A percentile compares a stretch with the other conserved stretches of the same genome.
These are phyloP conservation scores for Tulasnella sp. DNA, from an alignment of 768 basidiomycete genomes.

Conservation along the genomic window DNA sequence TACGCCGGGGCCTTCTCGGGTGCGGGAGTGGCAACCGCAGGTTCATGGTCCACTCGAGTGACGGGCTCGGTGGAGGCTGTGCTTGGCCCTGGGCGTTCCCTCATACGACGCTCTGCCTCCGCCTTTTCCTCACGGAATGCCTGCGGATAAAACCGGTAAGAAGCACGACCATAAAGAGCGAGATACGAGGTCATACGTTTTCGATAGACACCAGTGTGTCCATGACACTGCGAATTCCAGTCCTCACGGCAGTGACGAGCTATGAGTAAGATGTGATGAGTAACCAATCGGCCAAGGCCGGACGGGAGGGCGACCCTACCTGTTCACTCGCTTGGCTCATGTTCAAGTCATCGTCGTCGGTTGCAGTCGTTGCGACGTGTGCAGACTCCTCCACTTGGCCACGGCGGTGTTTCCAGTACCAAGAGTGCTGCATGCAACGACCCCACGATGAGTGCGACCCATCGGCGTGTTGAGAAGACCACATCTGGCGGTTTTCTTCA, in stretches of 20 bases:
- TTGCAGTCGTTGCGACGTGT: background rate
- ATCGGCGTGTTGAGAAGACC: background rate
- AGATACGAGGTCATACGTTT: background rate
- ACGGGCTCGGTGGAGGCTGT: background rate
- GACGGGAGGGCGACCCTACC: background rate
- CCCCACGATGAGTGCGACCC: background rate
- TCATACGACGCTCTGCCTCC: background rate
- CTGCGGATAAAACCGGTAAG: background rate
- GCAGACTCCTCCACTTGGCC: background rate
- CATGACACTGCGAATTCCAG: slow-evolving; percentile 10
- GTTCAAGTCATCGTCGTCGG: background rate
- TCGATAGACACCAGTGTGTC: background rate
- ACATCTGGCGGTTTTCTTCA: slow-evolving; percentile 1
- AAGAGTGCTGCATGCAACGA: slow-evolving; percentile 15
- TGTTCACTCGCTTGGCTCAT: slow-evolving; percentile 7
- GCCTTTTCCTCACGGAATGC: slow-evolving; percentile 12
- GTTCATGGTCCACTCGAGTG: slow-evolving; percentile 12
- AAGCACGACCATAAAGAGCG: background rate
- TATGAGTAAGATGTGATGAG: background rate
- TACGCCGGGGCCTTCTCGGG: slow-evolving; percentile 12
- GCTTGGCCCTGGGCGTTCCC: background rate
- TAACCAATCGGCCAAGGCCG: background rate
- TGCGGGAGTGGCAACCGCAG: background rate
- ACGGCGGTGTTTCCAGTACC: slow-evolving; percentile 3
- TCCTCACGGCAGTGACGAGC: slow-evolving; percentile 9